Percentiles rank a stretch among this genome's conserved stretches.
Conservation (phyloP, 1,284 basidiomycete species). For the Meira miltonrushii region DNA sequence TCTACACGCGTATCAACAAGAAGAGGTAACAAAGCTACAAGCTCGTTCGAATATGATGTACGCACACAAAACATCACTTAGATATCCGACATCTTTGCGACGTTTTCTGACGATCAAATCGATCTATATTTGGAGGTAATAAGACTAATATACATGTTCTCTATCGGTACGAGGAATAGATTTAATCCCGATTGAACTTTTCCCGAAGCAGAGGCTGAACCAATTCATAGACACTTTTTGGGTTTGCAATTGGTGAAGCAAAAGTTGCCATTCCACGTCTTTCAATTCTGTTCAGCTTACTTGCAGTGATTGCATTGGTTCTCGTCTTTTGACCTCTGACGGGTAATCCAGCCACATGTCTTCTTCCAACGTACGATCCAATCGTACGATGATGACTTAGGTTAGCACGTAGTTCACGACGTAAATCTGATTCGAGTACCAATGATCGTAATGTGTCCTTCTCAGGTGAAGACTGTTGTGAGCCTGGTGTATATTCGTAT, state of each 20-base stretch:
- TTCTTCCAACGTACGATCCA: slow-evolving; percentile 76
- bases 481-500: slow-evolving; percentile 1
- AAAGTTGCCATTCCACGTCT: slow-evolving; percentile 51
- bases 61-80: too few species aligned
- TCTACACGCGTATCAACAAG: not conserved
- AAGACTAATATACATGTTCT: too few species aligned
- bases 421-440: slow-evolving; percentile 75
- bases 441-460: slow-evolving; percentile 62
- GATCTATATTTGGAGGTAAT: too few species aligned
- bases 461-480: slow-evolving; percentile 25
- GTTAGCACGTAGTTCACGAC: slow-evolving; percentile 72
- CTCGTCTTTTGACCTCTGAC: slow-evolving; percentile 85
- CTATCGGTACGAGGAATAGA: too few species aligned
- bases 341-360: slow-evolving; percentile 81
- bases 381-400: slow-evolving; percentile 84
- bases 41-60: too few species aligned
- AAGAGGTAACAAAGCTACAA: not conserved
- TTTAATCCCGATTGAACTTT: too few species aligned
- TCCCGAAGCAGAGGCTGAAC: too few species aligned
- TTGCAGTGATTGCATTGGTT: slow-evolving; percentile 77
- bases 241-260: not conserved
- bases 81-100: too few species aligned
- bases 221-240: too few species aligned
- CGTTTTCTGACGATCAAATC: too few species aligned
- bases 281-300: slow-evolving; percentile 70